Evolutionary conservation across 768 basidiomycete genomes (phyloP).

Genomic region (Dacryopinax primogenitus): DNA sequence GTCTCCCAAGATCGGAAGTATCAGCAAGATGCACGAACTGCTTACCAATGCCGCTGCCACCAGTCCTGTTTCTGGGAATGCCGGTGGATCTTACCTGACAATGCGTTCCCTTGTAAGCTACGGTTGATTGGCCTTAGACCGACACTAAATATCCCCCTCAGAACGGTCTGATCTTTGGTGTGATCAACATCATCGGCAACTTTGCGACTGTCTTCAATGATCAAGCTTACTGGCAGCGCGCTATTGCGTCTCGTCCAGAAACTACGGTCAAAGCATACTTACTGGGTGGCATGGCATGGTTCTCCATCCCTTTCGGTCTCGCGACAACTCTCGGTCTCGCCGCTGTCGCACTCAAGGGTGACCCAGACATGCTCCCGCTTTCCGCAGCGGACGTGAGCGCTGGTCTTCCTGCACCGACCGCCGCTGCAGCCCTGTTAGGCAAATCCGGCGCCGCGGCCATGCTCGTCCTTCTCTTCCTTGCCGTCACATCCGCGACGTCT

Average conservation of each 20-base stretch:
- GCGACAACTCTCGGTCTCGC: conserved; percentile 80
- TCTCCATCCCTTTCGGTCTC: conserved; percentile 71
- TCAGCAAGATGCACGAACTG: conserved; percentile 63
- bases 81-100: conserved; percentile 67
- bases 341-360: conserved; percentile 63
- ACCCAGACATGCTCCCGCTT: conserved; percentile 34
- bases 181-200: conserved; percentile 79
- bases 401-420: conserved; percentile 75
- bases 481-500: conserved; percentile 61
- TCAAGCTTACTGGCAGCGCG: conserved; percentile 84
- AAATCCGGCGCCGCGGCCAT: conserved; percentile 66
- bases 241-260: conserved; percentile 72
- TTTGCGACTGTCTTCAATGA: conserved; percentile 52
- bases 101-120: conserved; percentile 33
- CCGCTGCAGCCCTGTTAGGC: conserved; percentile 69
- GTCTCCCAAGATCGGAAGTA: conserved; percentile 64
- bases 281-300: conserved; percentile 83
- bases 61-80: conserved; percentile 65
- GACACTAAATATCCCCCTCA: conserved; percentile 20
- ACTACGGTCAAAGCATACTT: conserved; percentile 86
- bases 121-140: neutral
- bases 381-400: conserved; percentile 60
- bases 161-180: conserved; percentile 67
- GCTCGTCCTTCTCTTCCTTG: conserved; percentile 71
- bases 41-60: conserved; percentile 40